phyloP scores from a whole-genome alignment of 2,329 filamentous ascomycete species.

The Bipolaris sorokiniana region DNA sequence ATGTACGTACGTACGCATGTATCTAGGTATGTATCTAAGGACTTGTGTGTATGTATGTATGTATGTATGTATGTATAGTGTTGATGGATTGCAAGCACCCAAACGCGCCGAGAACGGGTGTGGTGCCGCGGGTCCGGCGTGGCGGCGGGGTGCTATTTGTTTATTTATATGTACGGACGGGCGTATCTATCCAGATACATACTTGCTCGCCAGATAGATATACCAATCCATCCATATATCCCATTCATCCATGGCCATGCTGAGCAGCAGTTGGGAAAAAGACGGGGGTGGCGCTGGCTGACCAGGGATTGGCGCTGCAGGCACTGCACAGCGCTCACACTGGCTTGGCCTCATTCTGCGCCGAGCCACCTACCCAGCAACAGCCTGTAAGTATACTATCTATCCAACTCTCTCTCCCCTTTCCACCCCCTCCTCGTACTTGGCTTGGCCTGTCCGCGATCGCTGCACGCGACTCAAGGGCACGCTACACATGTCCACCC shows the following conservation, averaged over 20 bases:
- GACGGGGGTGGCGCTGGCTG: conserved; percentile 5
- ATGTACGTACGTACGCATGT: neutral
- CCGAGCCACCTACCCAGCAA: neutral
- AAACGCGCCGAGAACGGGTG: no score
- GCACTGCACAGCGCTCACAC: conserved; percentile 8
- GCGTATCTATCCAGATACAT: no score
- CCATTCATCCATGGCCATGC: neutral
- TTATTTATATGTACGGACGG: neutral
- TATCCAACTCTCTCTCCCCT: neutral
- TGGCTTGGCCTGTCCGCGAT: neutral
- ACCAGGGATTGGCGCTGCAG: conserved; percentile 5
- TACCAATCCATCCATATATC: neutral
- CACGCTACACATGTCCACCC: neutral
- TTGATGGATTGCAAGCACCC: no score
- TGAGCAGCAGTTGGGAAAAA: conserved; percentile 1
- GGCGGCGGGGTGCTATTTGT: no score
- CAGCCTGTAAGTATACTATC: conserved; percentile 1
- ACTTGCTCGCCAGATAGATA: neutral
- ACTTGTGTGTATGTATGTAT: neutral
- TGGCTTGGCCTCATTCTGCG: conserved; percentile 12
- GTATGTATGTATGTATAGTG: no score
- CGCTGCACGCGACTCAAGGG: neutral
- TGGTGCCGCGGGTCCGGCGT: no score
- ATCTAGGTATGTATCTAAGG: no score
- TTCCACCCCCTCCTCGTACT: neutral